Percentiles rank a stretch among this genome's conserved stretches.
phyloP scores from a whole-genome alignment of 2,329 filamentous ascomycete species.

The Tolypocladium album region DNA sequence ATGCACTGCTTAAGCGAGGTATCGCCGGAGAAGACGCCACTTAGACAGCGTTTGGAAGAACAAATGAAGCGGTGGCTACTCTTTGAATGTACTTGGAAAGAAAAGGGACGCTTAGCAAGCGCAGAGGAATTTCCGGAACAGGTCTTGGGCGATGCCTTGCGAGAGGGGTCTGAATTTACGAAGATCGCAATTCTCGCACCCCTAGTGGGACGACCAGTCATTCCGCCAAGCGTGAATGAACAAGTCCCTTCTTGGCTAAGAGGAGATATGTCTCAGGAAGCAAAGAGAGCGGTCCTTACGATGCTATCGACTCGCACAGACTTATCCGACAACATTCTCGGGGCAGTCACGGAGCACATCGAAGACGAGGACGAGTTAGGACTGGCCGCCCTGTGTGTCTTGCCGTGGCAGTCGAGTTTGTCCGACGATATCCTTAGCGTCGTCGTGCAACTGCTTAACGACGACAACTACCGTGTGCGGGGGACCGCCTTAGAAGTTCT shows the following conservation, averaged over 20 bases:
- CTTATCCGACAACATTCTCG: background rate
- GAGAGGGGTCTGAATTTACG: background rate
- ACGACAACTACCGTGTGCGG: no score
- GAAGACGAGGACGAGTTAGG: background rate
- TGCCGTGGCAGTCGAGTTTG: background rate
- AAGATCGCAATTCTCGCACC: background rate
- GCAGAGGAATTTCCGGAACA: background rate
- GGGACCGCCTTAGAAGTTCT: no score
- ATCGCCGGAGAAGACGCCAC: background rate
- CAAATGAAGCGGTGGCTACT: background rate
- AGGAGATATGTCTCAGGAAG: background rate
- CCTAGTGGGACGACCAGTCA: background rate
- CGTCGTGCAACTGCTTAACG: background rate
- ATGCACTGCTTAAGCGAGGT: constrained; percentile 2
- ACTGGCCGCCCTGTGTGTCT: background rate
- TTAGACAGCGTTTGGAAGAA: background rate
- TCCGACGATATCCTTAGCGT: background rate
- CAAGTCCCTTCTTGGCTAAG: background rate
- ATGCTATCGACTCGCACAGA: background rate
- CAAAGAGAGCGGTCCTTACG: no score
- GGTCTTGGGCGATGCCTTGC: background rate
- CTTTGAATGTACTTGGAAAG: background rate
- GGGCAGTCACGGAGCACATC: background rate
- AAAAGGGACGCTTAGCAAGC: background rate
- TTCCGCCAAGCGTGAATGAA: background rate